Base-by-base conservation (phyloP, 208 protist genomes). In the Wallacemonas sp. region DNA sequence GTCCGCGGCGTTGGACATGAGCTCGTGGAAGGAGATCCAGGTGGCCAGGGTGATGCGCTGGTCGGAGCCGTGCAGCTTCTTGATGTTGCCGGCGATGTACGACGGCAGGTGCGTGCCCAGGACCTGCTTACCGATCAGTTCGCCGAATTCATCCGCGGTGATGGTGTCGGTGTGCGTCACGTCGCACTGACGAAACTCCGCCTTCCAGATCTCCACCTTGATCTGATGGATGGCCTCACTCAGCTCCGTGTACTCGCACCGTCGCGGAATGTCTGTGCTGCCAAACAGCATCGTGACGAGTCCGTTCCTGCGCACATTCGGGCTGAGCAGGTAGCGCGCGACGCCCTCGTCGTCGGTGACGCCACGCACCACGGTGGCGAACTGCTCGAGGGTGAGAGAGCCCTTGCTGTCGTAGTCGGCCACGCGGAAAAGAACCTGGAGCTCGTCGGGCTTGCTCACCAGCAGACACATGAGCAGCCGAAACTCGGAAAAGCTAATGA, bases 71-170 rank as follows among this genome's bases (percentile, higher is more conserved):
- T 66, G 76, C 72, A 94, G 64, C 61, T 83, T 81, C 23, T 84
- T 84, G 49, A 97, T 91, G 69, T 93, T 94, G 20, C 79, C 76
- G 18, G 87, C 81, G 36, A 95, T 77, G 74, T 92, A 91, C 68
- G 81, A 90, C 14, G 91, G 89, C 57, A 92, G 61, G 65, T 97
- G 86, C n/a, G 77, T 84, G 39, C 89, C 91, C 39, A 94, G 74
- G 65, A 95, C 79, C 38, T 92, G 85, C 28, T 70, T 81, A n/a
- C 85, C 82, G 28, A 97, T 77, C 45, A 97, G 80, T 67, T 81
- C 65, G 1, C 80, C 79, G 72, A 94, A 97, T 42, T 87, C 68
- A 26, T 92, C 82, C 11, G 83, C 84, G 29, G 70, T 82, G 57
- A 97, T 91, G 31, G 36, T 46, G 54, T 64, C 76, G 44, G 67